Conservation (phyloP, 2,329 filamentous ascomycete species). For the Fusarium agapanthi region DNA sequence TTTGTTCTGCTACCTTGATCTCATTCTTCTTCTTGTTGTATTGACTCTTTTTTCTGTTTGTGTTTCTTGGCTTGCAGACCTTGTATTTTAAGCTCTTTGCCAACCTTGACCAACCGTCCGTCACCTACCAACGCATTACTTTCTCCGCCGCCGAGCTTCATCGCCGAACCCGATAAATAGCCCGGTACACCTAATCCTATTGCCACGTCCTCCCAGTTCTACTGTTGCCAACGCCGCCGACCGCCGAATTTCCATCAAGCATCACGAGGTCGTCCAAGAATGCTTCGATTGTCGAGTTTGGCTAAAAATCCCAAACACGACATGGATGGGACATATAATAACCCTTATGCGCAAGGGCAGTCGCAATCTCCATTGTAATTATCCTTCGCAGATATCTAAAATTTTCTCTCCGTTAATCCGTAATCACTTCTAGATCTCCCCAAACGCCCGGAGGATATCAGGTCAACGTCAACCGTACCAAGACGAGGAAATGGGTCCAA, state of each 20-base stretch:
- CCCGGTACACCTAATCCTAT: constrained; percentile 14
- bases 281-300: constrained; percentile 34
- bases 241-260: not conserved
- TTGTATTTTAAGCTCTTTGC: constrained; percentile 28
- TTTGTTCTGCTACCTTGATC: constrained; percentile 21
- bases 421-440: constrained; percentile 38
- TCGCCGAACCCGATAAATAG: constrained; percentile 27
- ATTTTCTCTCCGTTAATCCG: constrained; percentile 17
- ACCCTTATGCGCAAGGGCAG: constrained; percentile 42
- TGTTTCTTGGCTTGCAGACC: constrained; percentile 7
- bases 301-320: constrained; percentile 21
- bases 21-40: constrained; percentile 11
- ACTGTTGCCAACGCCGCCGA: constrained; percentile 10
- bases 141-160: constrained; percentile 19
- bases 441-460: constrained; percentile 65
- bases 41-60: constrained; percentile 4
- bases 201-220: constrained; percentile 6
- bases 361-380: constrained; percentile 43
- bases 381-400: not conserved
- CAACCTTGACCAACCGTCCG: constrained; percentile 14
- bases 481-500: constrained; percentile 95
- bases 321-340: constrained; percentile 45
- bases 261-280: constrained; percentile 29
- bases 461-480: constrained; percentile 85
- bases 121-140: constrained; percentile 9